These are phyloP conservation scores for Cercospora beticola DNA, from an alignment of 2,329 filamentous ascomycete genomes.

Conservation along the genomic window DNA sequence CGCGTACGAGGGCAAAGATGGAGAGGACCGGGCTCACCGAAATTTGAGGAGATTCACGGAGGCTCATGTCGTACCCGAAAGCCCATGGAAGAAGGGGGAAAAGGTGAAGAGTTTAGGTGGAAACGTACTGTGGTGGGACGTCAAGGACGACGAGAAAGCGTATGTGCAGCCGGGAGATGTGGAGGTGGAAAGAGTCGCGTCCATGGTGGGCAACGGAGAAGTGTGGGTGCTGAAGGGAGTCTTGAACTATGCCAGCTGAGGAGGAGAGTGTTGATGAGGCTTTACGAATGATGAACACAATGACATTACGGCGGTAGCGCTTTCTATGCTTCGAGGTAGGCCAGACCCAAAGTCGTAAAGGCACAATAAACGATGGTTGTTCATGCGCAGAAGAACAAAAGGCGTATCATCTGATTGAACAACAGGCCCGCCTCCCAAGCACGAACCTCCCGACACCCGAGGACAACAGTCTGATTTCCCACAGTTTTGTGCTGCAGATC, in stretches of 20 bases:
- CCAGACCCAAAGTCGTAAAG: background rate
- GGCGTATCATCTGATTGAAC: background rate
- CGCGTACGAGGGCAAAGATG: constrained; percentile 74
- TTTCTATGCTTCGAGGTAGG: background rate
- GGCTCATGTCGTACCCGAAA: constrained; percentile 73
- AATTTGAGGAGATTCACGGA: constrained; percentile 83
- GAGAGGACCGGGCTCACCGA: constrained; percentile 70
- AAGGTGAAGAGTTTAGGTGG: constrained; percentile 69
- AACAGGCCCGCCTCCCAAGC: background rate
- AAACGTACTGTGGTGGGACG: constrained; percentile 79
- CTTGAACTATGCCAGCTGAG: constrained; percentile 49
- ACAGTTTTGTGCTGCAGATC: background rate
- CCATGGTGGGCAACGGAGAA: constrained; percentile 82
- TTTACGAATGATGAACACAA: background rate
- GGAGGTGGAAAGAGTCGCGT: constrained; percentile 71
- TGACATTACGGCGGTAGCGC: background rate
- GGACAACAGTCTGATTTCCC: background rate
- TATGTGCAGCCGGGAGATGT: constrained; percentile 76
- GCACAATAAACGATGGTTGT: background rate
- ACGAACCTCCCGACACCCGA: background rate
- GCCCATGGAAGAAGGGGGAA: constrained; percentile 70
- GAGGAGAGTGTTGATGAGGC: background rate
- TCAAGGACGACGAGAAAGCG: constrained; percentile 60
- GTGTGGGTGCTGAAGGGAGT: constrained; percentile 73
- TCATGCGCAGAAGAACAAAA: background rate